A percentile compares a stretch with the other conserved stretches of the same genome.
phyloP scores from a whole-genome alignment of 2,329 filamentous ascomycete genomes.

The Byssochlamys sp. region DNA sequence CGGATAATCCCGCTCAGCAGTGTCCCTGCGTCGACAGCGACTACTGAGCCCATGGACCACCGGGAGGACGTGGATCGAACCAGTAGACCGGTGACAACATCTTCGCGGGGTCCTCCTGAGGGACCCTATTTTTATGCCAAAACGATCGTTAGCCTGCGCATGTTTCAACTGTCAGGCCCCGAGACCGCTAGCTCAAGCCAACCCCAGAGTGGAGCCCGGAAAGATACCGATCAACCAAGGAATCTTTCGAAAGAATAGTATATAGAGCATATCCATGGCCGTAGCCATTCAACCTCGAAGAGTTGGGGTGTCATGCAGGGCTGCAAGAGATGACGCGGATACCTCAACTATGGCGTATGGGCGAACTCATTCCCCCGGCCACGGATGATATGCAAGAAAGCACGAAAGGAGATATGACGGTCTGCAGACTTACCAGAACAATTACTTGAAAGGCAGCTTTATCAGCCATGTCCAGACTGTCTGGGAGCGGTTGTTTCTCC shows the following conservation, averaged over 20 bases:
- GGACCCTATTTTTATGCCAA: slow-evolving; percentile 53
- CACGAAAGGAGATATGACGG: neutral
- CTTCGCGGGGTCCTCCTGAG: slow-evolving; percentile 80
- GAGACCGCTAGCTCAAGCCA: slow-evolving; percentile 2
- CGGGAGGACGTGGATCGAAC: slow-evolving; percentile 69
- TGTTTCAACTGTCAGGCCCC: slow-evolving; percentile 10
- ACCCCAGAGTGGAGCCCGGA: neutral
- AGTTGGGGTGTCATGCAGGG: neutral
- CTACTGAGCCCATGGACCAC: slow-evolving; percentile 72
- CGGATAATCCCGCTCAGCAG: slow-evolving; percentile 76
- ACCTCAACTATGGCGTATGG: neutral
- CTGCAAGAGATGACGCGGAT: neutral
- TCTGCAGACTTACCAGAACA: slow-evolving; percentile 55
- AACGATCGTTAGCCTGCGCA: slow-evolving; percentile 17
- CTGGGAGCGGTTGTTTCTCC: slow-evolving; percentile 1
- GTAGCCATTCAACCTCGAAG: neutral
- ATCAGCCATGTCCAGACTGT: slow-evolving; percentile 12
- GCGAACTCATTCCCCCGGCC: neutral
- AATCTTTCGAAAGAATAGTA: neutral
- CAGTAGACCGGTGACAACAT: slow-evolving; percentile 79
- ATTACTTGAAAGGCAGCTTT: slow-evolving; percentile 59
- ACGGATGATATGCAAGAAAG: neutral
- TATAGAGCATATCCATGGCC: neutral
- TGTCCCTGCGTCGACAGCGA: slow-evolving; percentile 90
- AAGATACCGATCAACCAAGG: neutral